Conservation (phyloP, 768 basidiomycete genomes). For the Auriscalpium microsporum region DNA sequence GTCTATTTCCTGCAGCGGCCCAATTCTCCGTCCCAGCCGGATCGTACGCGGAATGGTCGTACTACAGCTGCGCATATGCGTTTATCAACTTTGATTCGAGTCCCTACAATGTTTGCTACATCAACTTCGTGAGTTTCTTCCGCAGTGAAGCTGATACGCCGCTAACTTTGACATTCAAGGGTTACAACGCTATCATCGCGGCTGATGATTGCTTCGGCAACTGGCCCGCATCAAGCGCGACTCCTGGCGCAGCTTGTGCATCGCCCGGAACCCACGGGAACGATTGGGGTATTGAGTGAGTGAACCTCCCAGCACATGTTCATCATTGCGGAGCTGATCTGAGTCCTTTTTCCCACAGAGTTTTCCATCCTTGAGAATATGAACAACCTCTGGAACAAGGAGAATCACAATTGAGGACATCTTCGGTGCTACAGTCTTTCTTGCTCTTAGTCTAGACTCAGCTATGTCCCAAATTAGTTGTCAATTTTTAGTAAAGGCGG, state of each 20-base stretch:
- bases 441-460: no score
- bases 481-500: no score
- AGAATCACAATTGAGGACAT: no score
- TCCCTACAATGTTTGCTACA: neutral
- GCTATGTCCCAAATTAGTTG: no score
- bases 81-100: neutral
- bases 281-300: neutral
- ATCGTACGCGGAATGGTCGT: neutral
- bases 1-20: no score
- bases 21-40: neutral
- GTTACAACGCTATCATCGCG: neutral
- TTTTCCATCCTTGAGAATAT: no score
- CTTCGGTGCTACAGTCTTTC: no score
- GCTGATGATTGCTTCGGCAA: neutral
- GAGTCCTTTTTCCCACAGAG: no score
- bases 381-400: no score
- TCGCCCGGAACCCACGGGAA: neutral
- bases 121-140: neutral
- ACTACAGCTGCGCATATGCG: neutral
- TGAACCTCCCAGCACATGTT: no score
- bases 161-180: neutral
- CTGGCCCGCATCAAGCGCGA: neutral
- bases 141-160: neutral
- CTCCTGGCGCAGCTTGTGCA: neutral
- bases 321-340: no score